A percentile compares a stretch with the other conserved stretches of the same genome.
phyloP scores from a whole-genome alignment of 768 basidiomycete genomes.

The Rhodotorula sphaerocarpa region DNA sequence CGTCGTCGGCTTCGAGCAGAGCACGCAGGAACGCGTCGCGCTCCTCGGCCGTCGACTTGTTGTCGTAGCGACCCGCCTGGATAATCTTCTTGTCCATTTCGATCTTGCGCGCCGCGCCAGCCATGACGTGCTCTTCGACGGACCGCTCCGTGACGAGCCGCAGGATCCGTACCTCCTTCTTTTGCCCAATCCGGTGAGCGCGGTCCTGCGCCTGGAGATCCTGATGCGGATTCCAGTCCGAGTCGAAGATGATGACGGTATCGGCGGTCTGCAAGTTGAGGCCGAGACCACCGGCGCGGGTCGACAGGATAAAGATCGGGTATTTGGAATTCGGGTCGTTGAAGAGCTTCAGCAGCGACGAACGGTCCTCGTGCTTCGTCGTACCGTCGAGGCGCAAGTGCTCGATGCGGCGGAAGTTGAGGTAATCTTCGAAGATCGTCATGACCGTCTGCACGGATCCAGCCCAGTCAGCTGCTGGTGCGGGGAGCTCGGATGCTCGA shows the following conservation, averaged over 20 bases:
- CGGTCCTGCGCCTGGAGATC: constrained; percentile 99
- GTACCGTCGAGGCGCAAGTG: constrained; percentile 89
- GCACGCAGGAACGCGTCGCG: constrained; percentile 91
- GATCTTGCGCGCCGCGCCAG: constrained; percentile 86
- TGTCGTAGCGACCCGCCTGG: constrained; percentile 96
- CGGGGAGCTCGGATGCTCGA: too few relatives aligned
- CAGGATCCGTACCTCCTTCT: constrained; percentile 90
- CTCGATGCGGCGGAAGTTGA: constrained; percentile 64
- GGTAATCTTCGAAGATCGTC: constrained; percentile 76
- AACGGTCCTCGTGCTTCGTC: constrained; percentile 69
- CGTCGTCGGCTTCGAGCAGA: constrained; percentile 49
- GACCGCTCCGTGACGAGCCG: constrained; percentile 97
- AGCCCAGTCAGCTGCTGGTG: constrained; percentile 55
- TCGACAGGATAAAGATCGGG: constrained; percentile 72
- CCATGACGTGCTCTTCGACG: constrained; percentile 81
- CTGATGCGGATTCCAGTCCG: constrained; percentile 85
- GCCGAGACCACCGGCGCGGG: constrained; percentile 70
- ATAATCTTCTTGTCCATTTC: constrained; percentile 90
- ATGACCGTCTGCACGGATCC: constrained; percentile 73
- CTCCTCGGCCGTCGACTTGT: constrained; percentile 95
- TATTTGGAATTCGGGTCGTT: constrained; percentile 58
- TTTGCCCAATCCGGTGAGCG: constrained; percentile 89
- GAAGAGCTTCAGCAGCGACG: constrained; percentile 76
- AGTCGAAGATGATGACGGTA: constrained; percentile 43
- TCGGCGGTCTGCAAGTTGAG: constrained; percentile 74